Conservation (phyloP, 768 basidiomycete species). For the Leccinum imitatum region DNA sequence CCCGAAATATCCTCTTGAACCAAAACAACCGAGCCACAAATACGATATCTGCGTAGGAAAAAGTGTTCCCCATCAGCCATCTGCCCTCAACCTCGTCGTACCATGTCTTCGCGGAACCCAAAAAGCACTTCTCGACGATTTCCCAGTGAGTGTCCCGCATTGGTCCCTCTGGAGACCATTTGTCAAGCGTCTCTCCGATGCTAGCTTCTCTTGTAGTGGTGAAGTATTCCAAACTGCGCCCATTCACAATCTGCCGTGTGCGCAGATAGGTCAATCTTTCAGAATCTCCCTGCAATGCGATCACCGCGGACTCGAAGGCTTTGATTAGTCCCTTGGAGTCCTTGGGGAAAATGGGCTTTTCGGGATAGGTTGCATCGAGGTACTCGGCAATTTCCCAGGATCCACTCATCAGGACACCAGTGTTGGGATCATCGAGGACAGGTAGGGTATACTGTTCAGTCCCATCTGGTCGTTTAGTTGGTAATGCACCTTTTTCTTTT, state of each 20-base stretch:
- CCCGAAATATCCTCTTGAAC: constrained; percentile 20
- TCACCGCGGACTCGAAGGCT: constrained; percentile 15
- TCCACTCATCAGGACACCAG: constrained; percentile 28
- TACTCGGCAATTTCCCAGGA: constrained; percentile 36
- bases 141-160: constrained; percentile 31
- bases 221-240: constrained; percentile 39
- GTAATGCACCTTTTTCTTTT: constrained; percentile 28
- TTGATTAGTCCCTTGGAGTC: constrained; percentile 24
- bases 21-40: constrained; percentile 16
- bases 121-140: constrained; percentile 15
- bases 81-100: constrained; percentile 26
- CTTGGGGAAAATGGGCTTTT: constrained; percentile 29
- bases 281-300: not conserved
- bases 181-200: constrained; percentile 39
- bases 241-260: constrained; percentile 30
- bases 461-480: constrained; percentile 20
- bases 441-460: constrained; percentile 32
- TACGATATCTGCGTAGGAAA: constrained; percentile 34
- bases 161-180: constrained; percentile 38
- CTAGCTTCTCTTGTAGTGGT: constrained; percentile 31
- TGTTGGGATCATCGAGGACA: constrained; percentile 34
- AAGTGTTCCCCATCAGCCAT: constrained; percentile 32
- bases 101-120: constrained; percentile 14
- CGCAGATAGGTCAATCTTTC: constrained; percentile 23
- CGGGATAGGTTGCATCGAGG: constrained; percentile 36